phyloP scores from a whole-genome alignment of 169 alveolate species.

The Babesia ovata region DNA sequence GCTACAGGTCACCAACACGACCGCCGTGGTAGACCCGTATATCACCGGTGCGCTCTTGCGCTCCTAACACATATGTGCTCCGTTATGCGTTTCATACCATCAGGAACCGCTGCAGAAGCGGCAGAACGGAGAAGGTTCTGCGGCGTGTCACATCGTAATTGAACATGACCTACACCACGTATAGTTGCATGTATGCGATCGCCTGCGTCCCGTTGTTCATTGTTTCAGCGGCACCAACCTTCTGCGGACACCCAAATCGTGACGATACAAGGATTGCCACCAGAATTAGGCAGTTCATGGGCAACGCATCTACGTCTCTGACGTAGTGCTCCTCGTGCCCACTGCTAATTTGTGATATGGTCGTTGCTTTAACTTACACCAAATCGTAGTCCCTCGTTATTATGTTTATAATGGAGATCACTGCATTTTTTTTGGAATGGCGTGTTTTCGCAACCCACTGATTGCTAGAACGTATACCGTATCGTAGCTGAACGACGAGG shows the following conservation, averaged over 20 bases:
- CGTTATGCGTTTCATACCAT: conserved; percentile 12
- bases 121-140: conserved; percentile 61
- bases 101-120: conserved; percentile 37
- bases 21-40: conserved; percentile 27
- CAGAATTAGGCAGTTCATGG: conserved; percentile 62
- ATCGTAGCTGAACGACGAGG: conserved; percentile 58
- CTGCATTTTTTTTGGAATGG: not conserved
- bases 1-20: conserved; percentile 27
- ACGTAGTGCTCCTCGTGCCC: conserved; percentile 38
- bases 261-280: conserved; percentile 53
- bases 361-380: conserved; percentile 5
- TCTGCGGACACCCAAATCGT: conserved; percentile 47
- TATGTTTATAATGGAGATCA: conserved; percentile 46
- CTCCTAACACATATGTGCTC: conserved; percentile 6
- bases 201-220: conserved; percentile 28
- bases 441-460: conserved; percentile 6
- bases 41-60: not conserved
- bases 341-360: not conserved
- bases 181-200: conserved; percentile 51
- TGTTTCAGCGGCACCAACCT: not conserved
- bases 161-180: conserved; percentile 30
- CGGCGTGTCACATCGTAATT: not conserved
- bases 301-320: conserved; percentile 53
- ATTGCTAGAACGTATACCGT: conserved; percentile 60
- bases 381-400: conserved; percentile 52